Base-by-base conservation (phyloP, 2,329 filamentous ascomycete genomes). In the Leptographium galeiforme region DNA sequence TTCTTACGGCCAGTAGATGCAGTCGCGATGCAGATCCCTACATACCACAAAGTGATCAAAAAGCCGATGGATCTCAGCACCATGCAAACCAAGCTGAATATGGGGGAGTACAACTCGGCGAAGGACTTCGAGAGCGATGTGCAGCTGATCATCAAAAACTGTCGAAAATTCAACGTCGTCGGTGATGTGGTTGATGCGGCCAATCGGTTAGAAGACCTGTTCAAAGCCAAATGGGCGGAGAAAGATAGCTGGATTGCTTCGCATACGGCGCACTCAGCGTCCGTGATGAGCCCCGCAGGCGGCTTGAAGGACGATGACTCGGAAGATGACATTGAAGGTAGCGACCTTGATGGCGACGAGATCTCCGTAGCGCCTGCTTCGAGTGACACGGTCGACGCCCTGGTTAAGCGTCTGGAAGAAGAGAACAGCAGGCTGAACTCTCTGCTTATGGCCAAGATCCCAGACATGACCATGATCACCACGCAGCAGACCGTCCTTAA, bases 21-120 rank as follows among this genome's bases (percentile, higher is more conserved):
- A 0, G 90, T 97, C 39, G 91, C 90, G 0, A 73, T 97, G 52
- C 89, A 91, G 65, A 96, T 97, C 56, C 93, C 93, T 0, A 84
- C 85, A 30, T 98, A 98, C 66, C 88, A 93, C 66, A 89, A 85
- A 62, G 75, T 97, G 57, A 89, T 98, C 70, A 97, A 95, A 74
- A 89, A 90, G 65, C 93, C 93, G 0, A 98, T 97, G 91, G 91
- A 98, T 66, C 74, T 96, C 50, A 75, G 78, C 16, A 95, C 88
- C n/a, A 85, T 95, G 63, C 75, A 79, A 39, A 75, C 76, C 44
- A 94, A 94, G 68, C 75, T 96, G 43, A 81, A 84, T 60, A 74
- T 75, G 13, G 89, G 89, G 32, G 80, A 89, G 53, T 97, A 97
- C 63, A 78, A 81, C 59, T 88, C 77, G 54, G 77, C 87, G 1